phyloP scores from a whole-genome alignment of 2,329 filamentous ascomycete genomes.

The Penicillium janthinellum region DNA sequence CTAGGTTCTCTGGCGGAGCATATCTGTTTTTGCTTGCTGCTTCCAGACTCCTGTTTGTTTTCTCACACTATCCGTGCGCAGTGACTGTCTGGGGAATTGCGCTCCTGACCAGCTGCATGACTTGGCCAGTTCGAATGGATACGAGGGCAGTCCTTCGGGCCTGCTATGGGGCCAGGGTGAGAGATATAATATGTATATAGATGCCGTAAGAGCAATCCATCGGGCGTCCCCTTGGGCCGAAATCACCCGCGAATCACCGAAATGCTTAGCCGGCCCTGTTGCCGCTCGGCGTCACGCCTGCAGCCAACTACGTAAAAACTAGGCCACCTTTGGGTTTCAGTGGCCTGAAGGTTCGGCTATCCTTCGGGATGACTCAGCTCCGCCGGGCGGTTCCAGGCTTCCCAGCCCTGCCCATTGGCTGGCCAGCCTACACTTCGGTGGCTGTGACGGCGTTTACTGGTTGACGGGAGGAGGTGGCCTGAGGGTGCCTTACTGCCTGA shows the following conservation, averaged over 20 bases:
- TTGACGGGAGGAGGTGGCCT: background rate
- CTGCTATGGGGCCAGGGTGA: background rate
- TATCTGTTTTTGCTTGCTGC: background rate
- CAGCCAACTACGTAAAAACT: background rate
- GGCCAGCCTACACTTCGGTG: background rate
- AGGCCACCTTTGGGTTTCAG: background rate
- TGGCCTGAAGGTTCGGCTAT: constrained; percentile 17
- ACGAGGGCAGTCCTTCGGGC: background rate
- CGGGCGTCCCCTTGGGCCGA: constrained; percentile 24
- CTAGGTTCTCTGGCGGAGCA: background rate
- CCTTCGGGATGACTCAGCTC: constrained; percentile 27
- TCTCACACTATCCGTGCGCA: background rate
- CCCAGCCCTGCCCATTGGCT: background rate
- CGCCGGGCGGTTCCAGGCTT: background rate
- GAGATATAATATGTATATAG: background rate
- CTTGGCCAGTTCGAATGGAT: background rate
- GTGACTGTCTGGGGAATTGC: background rate
- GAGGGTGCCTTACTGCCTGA: background rate
- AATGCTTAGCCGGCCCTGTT: constrained; percentile 22
- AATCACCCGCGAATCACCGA: constrained; percentile 27
- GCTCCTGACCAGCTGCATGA: background rate
- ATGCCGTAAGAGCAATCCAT: constrained; percentile 16
- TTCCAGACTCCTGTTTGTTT: background rate
- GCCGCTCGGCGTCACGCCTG: background rate
- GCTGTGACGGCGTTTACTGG: background rate